Conservation (phyloP, 2,329 filamentous ascomycete species). For the Macroventuria anomochaeta region DNA sequence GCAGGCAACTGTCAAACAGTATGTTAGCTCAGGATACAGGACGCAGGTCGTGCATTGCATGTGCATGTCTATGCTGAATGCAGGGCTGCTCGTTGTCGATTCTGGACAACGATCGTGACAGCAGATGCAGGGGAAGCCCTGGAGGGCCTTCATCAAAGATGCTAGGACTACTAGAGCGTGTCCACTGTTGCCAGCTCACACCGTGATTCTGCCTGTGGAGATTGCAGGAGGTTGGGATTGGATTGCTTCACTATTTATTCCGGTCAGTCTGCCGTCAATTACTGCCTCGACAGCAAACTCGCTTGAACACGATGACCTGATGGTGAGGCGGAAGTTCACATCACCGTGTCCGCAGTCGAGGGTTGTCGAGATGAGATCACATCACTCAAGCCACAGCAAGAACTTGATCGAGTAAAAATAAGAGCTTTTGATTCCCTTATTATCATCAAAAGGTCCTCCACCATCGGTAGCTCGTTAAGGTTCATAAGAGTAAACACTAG, state of each 20-base stretch:
- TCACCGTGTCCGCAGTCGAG: neutral
- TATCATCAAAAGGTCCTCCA: constrained; percentile 39
- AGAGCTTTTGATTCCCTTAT: constrained; percentile 51
- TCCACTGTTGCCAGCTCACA: constrained; percentile 13
- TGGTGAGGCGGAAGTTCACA: neutral
- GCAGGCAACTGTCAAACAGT: constrained; percentile 6
- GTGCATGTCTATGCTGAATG: neutral
- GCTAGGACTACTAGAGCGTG: neutral
- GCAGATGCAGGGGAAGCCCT: constrained; percentile 12
- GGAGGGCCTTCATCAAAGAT: too few relatives aligned
- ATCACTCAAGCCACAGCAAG: neutral
- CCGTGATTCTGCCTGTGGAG: neutral
- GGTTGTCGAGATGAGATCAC: neutral
- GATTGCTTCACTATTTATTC: neutral
- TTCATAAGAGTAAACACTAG: constrained; percentile 36
- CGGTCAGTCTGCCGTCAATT: neutral
- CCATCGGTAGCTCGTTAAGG: constrained; percentile 30
- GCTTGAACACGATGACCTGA: neutral
- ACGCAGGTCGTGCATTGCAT: constrained; percentile 9
- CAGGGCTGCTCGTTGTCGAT: neutral
- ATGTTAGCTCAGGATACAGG: neutral
- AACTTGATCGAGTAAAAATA: constrained; percentile 25
- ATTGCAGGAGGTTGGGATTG: neutral
- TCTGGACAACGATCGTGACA: neutral
- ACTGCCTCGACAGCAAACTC: neutral